These are phyloP conservation scores for Volvox carteri DNA, from an alignment of 163 green algal species.

Conservation along the genomic window DNA sequence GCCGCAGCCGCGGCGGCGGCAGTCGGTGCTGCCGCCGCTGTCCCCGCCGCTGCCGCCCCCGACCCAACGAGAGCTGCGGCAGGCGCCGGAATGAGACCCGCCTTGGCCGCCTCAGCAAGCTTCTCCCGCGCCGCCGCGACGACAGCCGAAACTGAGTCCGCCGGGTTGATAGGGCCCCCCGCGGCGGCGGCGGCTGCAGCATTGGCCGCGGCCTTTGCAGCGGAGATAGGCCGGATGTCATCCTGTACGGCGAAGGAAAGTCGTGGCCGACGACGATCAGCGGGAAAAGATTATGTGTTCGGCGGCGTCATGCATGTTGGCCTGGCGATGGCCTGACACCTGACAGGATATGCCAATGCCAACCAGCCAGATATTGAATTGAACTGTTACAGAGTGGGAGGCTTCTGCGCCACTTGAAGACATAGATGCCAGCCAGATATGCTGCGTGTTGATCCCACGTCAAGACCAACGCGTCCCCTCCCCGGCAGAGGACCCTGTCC, in stretches of 20 bases:
- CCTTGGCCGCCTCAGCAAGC: constrained; percentile 41
- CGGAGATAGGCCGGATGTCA: constrained; percentile 57
- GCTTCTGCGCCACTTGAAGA: too few relatives aligned
- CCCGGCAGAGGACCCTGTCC: too few relatives aligned
- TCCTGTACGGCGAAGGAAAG: constrained; percentile 31
- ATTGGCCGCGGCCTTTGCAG: constrained; percentile 35
- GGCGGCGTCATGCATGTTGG: too few relatives aligned
- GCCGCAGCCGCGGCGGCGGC: constrained; percentile 17
- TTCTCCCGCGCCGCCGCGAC: constrained; percentile 46
- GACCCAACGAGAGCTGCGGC: background rate
- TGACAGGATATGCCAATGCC: too few relatives aligned
- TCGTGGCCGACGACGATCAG: too few relatives aligned
- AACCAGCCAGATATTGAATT: too few relatives aligned
- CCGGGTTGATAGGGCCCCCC: background rate
- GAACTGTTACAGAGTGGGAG: too few relatives aligned
- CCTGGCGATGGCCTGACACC: too few relatives aligned
- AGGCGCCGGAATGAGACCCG: constrained; percentile 22
- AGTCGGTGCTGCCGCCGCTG: background rate
- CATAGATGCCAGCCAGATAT: too few relatives aligned
- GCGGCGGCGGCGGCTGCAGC: background rate
- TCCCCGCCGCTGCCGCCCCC: background rate
- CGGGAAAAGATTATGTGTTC: too few relatives aligned
- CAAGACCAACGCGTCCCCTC: too few relatives aligned
- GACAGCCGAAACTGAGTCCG: constrained; percentile 48
- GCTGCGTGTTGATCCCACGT: too few relatives aligned